Evolutionary conservation across 495 filamentous ascomycete genomes (phyloP).

Genomic region (Lophium mytilinum): DNA sequence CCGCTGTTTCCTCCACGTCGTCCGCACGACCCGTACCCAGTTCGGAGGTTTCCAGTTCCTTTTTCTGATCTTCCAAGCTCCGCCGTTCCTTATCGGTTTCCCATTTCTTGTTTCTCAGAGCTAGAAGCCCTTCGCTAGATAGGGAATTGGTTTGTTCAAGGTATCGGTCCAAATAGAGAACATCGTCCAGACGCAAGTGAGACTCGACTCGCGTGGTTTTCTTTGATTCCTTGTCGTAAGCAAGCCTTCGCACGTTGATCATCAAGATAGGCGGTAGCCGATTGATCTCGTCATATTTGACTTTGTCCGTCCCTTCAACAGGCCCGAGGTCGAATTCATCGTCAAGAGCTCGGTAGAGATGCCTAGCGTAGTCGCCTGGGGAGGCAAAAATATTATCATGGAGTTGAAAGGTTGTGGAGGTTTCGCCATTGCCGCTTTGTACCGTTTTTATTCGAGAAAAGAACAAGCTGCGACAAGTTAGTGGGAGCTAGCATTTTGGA

Average conservation of each 20-base stretch:
- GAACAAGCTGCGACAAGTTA: slow-evolving; percentile 22
- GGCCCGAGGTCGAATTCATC: slow-evolving; percentile 68
- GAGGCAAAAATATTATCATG: slow-evolving; percentile 13
- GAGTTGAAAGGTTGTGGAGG: slow-evolving; percentile 1
- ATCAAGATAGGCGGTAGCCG: slow-evolving; percentile 76
- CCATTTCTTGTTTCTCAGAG: slow-evolving; percentile 63
- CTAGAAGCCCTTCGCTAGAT: slow-evolving; percentile 47
- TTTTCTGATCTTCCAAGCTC: slow-evolving; percentile 43
- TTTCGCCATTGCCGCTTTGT: neutral
- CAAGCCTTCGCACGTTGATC: slow-evolving; percentile 75
- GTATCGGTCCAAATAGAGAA: slow-evolving; percentile 83
- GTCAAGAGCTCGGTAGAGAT: slow-evolving; percentile 78
- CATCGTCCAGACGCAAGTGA: slow-evolving; percentile 64
- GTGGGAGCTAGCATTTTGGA: neutral
- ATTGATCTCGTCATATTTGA: slow-evolving; percentile 66
- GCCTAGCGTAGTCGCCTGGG: slow-evolving; percentile 28
- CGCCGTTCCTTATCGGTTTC: slow-evolving; percentile 58
- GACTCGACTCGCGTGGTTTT: slow-evolving; percentile 67
- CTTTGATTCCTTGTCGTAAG: slow-evolving; percentile 54
- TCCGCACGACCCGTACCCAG: slow-evolving; percentile 8
- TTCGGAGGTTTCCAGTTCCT: slow-evolving; percentile 32
- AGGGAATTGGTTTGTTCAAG: slow-evolving; percentile 48
- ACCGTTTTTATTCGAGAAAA: slow-evolving; percentile 16
- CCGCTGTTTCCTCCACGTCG: slow-evolving; percentile 16
- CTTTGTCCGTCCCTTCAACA: slow-evolving; percentile 46